Conservation (phyloP, 371 early-diverging fungal genomes). For the Quaeritorhiza haematococci region DNA sequence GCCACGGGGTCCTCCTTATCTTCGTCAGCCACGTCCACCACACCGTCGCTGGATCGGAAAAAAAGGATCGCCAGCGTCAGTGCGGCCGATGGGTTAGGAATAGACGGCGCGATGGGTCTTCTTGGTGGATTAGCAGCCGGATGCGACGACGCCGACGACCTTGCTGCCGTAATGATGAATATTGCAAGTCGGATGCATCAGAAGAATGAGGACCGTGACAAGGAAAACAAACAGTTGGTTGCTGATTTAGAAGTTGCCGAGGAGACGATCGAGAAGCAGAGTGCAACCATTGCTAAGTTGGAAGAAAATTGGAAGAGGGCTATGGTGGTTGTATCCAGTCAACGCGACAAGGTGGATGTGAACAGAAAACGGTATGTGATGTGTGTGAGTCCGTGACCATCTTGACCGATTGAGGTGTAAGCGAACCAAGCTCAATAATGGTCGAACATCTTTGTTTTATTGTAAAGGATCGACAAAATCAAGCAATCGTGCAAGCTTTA, state of each 20-base stretch:
- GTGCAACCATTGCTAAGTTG: slow-evolving; percentile 4
- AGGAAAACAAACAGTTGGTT: slow-evolving; percentile 9
- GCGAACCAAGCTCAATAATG: neutral
- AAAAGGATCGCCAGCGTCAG: no score
- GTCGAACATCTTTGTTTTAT: neutral
- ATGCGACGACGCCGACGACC: slow-evolving; percentile 12
- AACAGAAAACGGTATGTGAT: slow-evolving; percentile 11
- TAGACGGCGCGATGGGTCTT: no score
- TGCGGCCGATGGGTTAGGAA: no score
- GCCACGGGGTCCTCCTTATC: no score
- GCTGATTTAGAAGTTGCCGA: slow-evolving; percentile 8
- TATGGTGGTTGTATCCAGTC: slow-evolving; percentile 4
- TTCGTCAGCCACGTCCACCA: no score
- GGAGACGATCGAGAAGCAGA: slow-evolving; percentile 9
- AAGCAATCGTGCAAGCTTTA: slow-evolving; percentile 12
- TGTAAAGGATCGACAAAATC: slow-evolving; percentile 10
- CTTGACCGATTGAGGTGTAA: no score
- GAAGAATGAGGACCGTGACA: slow-evolving; percentile 8
- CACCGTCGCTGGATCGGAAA: no score
- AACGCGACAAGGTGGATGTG: slow-evolving; percentile 8
- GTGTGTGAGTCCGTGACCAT: no score
- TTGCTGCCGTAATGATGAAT: slow-evolving; percentile 17
- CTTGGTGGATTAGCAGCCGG: slow-evolving; percentile 6
- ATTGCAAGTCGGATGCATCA: slow-evolving; percentile 13
- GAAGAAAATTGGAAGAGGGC: slow-evolving; percentile 7